Evolutionary conservation across 306 rosid genomes (phyloP), one percentile per base, ranked within the genome.

Genomic region (Lotus japonicus): DNA sequence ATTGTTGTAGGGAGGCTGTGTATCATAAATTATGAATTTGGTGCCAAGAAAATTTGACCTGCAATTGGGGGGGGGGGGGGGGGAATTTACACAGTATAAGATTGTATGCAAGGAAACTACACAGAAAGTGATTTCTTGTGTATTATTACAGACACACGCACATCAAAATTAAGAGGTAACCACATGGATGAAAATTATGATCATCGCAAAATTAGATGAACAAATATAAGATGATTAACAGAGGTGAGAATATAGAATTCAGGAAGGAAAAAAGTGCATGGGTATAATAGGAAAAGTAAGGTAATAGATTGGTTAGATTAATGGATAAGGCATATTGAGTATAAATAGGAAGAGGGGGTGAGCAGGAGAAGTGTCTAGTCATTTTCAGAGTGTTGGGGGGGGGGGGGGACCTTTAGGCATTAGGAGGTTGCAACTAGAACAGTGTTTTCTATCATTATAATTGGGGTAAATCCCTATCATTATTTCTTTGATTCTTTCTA

Each of bases 21-120:
- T 92, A 71, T 92, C 97, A 64, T 82, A 89, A 26, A 92, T 85
- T 71, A 92, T 82, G 79, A 92, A 92, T 56, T 92, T 92, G 57
- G 98, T 92, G 70, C 98, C 98, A 3, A 92, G 89, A 76, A 89
- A 92, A 71, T 92, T 92, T 9, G 98, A 89, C 85, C 98, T 92
- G 91, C 66, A 82, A 79, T 41, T 1, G 41, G 58, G 12, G 7
- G 33, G 8, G 44, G 59, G 15, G 26, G 41, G 58, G 12, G 7
- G 33, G 8, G 44, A 63, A 18, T 35, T n/a, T n/a, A 64, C 33
- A 71, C 10, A 48, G 12, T 50, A 7, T 61, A 51, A 51, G 51
- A 11, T 26, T 39, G 28, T 9, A 5, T 11, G 18, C 62, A 42
- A 7, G 11, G 43, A 55, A 35, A 15, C 3, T 14, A 58, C 46